Conservation (phyloP, 768 basidiomycete species). For the Auriculariales sp. region DNA sequence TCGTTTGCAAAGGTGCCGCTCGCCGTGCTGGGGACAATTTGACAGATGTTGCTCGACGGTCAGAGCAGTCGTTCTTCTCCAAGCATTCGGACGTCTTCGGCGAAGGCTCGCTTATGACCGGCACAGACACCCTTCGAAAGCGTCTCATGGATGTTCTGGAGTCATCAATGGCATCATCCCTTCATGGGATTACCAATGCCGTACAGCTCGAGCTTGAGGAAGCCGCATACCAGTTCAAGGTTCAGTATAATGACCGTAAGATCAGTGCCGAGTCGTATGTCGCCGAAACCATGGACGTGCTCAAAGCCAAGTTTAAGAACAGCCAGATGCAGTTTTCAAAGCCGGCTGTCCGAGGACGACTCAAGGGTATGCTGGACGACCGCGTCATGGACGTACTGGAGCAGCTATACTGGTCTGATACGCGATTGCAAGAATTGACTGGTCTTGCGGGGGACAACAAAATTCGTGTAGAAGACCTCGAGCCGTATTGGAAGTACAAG, state of each 20-base stretch:
- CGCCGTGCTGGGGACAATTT: conserved; percentile 28
- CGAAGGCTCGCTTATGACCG: conserved; percentile 62
- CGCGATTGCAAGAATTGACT: conserved; percentile 62
- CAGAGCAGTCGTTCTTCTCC: conserved; percentile 56
- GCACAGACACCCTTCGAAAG: conserved; percentile 77
- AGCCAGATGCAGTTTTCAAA: conserved; percentile 77
- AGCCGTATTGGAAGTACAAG: conserved; percentile 92
- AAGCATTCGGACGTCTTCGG: conserved; percentile 49
- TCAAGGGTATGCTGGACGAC: conserved; percentile 89
- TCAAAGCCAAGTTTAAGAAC: conserved; percentile 83
- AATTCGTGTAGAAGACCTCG: conserved; percentile 59
- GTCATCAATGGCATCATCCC: conserved; percentile 89
- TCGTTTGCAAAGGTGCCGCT: conserved; percentile 69
- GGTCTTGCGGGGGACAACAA: conserved; percentile 54
- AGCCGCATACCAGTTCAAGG: conserved; percentile 97
- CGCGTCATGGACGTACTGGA: conserved; percentile 96
- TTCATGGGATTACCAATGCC: conserved; percentile 92
- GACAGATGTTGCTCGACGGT: conserved; percentile 33
- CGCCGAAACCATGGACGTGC: conserved; percentile 86
- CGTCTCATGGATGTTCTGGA: conserved; percentile 96
- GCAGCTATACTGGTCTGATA: conserved; percentile 93
- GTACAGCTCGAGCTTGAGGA: conserved; percentile 97
- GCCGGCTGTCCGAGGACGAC: conserved; percentile 72
- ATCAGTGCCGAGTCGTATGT: conserved; percentile 95
- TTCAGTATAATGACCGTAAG: conserved; percentile 90